A percentile compares a stretch with the other conserved stretches of the same genome.
These are phyloP conservation scores for Pseudevernia furfuracea DNA, from an alignment of 495 filamentous ascomycete genomes.

Conservation along the genomic window DNA sequence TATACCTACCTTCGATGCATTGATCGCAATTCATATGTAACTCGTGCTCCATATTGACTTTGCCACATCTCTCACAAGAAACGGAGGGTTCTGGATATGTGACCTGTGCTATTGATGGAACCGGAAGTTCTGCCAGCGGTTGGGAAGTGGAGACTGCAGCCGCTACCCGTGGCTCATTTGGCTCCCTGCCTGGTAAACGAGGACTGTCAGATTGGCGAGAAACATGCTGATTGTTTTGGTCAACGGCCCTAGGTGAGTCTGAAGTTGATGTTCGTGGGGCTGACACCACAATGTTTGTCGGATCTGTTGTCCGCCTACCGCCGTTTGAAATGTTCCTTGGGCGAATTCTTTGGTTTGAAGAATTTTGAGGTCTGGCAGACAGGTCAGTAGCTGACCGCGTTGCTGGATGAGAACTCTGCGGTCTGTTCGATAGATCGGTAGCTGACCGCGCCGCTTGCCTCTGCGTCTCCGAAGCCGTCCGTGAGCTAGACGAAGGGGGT, in stretches of 20 bases:
- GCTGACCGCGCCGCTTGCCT: constrained; percentile 47
- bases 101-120: constrained; percentile 12
- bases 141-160: constrained; percentile 1
- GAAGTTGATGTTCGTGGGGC: constrained; percentile 1
- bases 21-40: constrained; percentile 68
- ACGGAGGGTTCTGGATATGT: constrained; percentile 63
- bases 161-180: constrained; percentile 1
- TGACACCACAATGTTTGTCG: constrained; percentile 13
- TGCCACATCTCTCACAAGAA: constrained; percentile 60
- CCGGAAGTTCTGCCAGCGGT: neutral
- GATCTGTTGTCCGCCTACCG: constrained; percentile 43
- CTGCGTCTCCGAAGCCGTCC: constrained; percentile 33
- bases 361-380: constrained; percentile 35
- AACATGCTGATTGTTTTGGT: neutral
- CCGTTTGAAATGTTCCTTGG: constrained; percentile 22
- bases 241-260: neutral
- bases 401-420: constrained; percentile 32
- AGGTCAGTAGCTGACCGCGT: constrained; percentile 56
- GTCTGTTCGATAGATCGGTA: constrained; percentile 50
- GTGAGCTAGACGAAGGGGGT: constrained; percentile 16
- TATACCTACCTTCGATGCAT: constrained; percentile 62
- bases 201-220: constrained; percentile 3
- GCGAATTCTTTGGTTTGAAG: constrained; percentile 21
- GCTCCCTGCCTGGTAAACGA: neutral
- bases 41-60: constrained; percentile 64